Base-by-base conservation (phyloP, 129 eudicot genomes). In the Saussurea involucrata region DNA sequence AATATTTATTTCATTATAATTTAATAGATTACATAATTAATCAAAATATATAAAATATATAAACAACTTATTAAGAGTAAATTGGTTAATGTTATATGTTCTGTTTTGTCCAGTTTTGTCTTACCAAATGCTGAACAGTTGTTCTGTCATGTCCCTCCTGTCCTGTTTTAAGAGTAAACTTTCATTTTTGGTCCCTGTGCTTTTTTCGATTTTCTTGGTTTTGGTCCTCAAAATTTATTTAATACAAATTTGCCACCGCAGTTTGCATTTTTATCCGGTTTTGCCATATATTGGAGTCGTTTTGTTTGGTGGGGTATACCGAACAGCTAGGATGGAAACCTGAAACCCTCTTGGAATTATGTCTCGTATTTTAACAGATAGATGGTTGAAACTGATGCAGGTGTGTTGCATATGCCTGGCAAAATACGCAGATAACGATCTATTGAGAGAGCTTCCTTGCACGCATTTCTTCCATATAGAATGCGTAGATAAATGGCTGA, bases 371-470 rank as follows among this genome's bases (percentile, higher is more conserved):
- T 78, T 6, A 69, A 78, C n/a, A 36, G 2, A 68, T 22, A 15
- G 22, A 69, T 49, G 25, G 9, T 53, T 63, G 37, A 31, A 58
- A 66, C 3, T 24, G 40, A 53, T 81, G 73, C 88, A 90, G 96
- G 87, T 83, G 33, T 90, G 96, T 77, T 90, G 96, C 80, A 90
- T 90, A 72, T 90, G 96, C 79, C 75, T 90, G 78, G 85, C 96
- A 25, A 90, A 78, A 49, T 90, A 87, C 69, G 72, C 76, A 24
- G 88, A 90, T 60, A 80, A 90, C 15, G 96, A 87, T 81, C 82
- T 83, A 68, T 65, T 90, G 83, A 87, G 92, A 72, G 95, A 90
- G 85, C 85, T 90, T 68, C 95, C 95, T 21, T 90, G 95, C 86
- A 76, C 81, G 69, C 96, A 90, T 81, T 87, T 85, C 84, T 90